Base-by-base conservation (phyloP, 495 filamentous ascomycete genomes). In the Penicillium arizonense region DNA sequence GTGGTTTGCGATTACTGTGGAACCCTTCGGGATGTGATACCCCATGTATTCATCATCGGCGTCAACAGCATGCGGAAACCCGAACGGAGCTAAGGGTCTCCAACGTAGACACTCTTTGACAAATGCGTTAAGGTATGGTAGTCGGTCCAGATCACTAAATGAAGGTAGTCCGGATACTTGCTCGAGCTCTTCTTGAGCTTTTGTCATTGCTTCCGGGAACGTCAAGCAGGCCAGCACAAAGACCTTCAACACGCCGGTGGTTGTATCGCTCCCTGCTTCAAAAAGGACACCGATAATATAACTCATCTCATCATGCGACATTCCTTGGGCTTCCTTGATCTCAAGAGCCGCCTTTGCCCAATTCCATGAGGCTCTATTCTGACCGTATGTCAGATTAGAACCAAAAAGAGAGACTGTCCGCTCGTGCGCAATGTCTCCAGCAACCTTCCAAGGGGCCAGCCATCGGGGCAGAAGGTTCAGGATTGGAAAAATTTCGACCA, bases 31-130 rank as follows among this genome's bases (percentile, higher is more conserved):
- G 28, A 82, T 77, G 6, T 61, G 67, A 50, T 76, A 77, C 10
- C 77, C 79, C 14, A 67, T 56, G 50, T 81, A 81, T n/a, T 69
- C 71, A 51, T 85, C 80, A 42, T 84, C 82, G 11, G 74, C 5
- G 21, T 53, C 5, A 66, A 58, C 4, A 70, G 67, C 0, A 71
- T 86, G 84, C 0, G 82, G 81, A 18, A 86, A 60, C 1, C 65
- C 70, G 6, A 55, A 61, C 1, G 79, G 65, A 0, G 42, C 21
- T 0, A 75, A 44, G 0, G 71, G 59, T 16, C 64, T 58, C 74
- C 74, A 76, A 24, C 74, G 67, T 7, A 67, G 56, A 1, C 53
- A 52, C 47, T 78, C 75, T 38, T 67, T 63, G 13, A 76, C 56
- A 9, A 71, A 44, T 1, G 64, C 69, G 6, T 55, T 36, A 14